Base-by-base conservation (phyloP, 73 alveolate species). In the Blepharisma japonicum region DNA sequence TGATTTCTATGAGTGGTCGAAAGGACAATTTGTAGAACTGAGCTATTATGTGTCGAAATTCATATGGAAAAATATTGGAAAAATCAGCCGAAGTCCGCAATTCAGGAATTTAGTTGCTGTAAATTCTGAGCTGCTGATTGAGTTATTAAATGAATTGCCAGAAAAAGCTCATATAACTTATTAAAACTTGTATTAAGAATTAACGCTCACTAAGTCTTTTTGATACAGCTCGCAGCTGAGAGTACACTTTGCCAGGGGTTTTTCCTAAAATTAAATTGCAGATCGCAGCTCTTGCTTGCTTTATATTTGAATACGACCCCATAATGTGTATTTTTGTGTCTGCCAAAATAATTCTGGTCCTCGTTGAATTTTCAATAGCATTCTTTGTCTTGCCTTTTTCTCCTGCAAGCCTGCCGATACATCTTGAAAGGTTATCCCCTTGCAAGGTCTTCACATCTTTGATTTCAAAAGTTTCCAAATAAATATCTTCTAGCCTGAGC, bases 181-280 rank as follows among this genome's bases (percentile, higher is more conserved):
- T 53, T 61, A 61, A 61, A 32, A 32, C 42, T 32, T 32, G 42
- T 32, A 32, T 32, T 32, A 32, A 32, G 42, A 32, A 32, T 32
- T 32, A 32, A 32, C 42, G 42, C 54, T 74, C 89, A 71, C 74
- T 81, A 81, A 92, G 83, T 83, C 97, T 97, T 77, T 96, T 97
- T 55, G 96, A 85, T 14, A 95, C 93, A 9, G 93, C 92, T 83
- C 98, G 94, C 71, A 97, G 92, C 92, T 97, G 87, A 21, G 99
- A 91, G 91, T 97, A 97, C 50, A 97, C 99, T 87, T 97, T 97
- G 54, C 99, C 99, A 67, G 99, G 99, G 32, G 99, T 99, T 56
- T 97, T 93, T 55, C 99, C 99, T 67, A 97, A 85, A 78, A 97
- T 97, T 74, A 97, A 86, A 56, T 94, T 92, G 86, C 99, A 97